Base-by-base conservation (phyloP, 2,329 filamentous ascomycete species). In the Colletotrichum plurivorum region DNA sequence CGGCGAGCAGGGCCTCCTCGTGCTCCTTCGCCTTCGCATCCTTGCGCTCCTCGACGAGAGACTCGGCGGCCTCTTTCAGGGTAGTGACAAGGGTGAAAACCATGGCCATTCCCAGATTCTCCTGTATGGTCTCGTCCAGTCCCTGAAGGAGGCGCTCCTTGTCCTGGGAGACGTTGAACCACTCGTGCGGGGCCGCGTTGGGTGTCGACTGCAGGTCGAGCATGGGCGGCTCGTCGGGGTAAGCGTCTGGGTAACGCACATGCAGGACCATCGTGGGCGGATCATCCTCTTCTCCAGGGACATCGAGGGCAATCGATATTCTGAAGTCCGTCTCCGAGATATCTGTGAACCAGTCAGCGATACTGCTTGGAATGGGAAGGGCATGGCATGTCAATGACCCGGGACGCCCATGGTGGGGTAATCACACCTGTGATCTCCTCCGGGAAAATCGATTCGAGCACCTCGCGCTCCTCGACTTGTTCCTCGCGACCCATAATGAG, bases 21-120 rank as follows among this genome's bases (percentile, higher is more conserved):
- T 84, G 82, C 51, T 76, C 85, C 75, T 89, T 87, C 8, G 87
- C 87, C 2, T 85, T 88, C 9, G 85, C 92, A 67, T 89, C 89
- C 76, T 90, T 89, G 53, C 96, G 90, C 71, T 94, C 90, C 16
- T 87, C 82, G 73, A 98, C 90, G 67, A 99, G 87, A 74, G 91
- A 87, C 83, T 99, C 96, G n/a, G 95, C 95, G 59, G 89, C 87
- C 68, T 99, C 96, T 78, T 98, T 98, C 69, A 99, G 83, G 0
- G 92, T 90, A 15, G 93, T 94, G 62, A 97, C 92, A 25, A 99
- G 84, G 0, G 95, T 94, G 81, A 98, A 99, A 1, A 99, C 84
- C 96, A 99, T 99, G 63, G 94, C 93, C 92, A 98, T 98, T 71
- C 96, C 96, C 69, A 98, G 83, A 74, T 95, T 98, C 80, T 99